Evolutionary conservation across 331 rosid species (phyloP).

Genomic region (Malus hybrid): DNA sequence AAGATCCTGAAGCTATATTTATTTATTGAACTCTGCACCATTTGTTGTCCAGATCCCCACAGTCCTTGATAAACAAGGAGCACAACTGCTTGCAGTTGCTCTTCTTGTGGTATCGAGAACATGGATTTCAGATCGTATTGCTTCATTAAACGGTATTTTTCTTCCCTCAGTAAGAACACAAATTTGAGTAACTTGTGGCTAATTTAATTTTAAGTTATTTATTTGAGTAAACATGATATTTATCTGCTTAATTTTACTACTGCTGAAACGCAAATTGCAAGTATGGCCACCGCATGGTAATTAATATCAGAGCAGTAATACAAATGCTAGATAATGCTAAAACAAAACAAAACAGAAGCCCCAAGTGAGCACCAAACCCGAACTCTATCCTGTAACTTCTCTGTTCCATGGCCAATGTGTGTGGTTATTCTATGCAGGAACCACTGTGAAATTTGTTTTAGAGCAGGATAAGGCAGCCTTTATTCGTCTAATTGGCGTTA

Average conservation of each 20-base stretch:
- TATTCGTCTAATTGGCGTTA: constrained; percentile 71
- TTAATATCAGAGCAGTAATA: background rate
- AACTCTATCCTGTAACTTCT: background rate
- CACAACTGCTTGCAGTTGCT: constrained; percentile 85
- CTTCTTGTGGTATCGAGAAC: constrained; percentile 91
- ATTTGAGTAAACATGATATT: background rate
- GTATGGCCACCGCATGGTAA: background rate
- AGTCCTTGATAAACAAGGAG: constrained; percentile 88
- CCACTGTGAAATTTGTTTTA: constrained; percentile 92
- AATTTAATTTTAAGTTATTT: constrained; percentile 1
- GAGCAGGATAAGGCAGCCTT: constrained; percentile 96
- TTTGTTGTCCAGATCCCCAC: constrained; percentile 66
- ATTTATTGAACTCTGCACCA: constrained; percentile 3
- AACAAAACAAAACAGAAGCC: background rate
- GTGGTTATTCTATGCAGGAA: constrained; percentile 51
- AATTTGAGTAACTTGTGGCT: constrained; percentile 4
- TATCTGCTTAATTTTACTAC: background rate
- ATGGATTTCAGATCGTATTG: constrained; percentile 98
- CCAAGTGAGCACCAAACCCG: background rate
- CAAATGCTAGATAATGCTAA: background rate
- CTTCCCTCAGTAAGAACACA: constrained; percentile 8
- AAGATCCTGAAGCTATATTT: background rate
- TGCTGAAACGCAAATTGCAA: background rate
- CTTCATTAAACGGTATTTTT: constrained; percentile 80
- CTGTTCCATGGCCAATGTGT: background rate